A percentile compares a stretch with the other conserved stretches of the same genome.
Evolutionary conservation across 371 early-diverging fungal species (phyloP).

Genomic region (Rhizopus microsporus): DNA sequence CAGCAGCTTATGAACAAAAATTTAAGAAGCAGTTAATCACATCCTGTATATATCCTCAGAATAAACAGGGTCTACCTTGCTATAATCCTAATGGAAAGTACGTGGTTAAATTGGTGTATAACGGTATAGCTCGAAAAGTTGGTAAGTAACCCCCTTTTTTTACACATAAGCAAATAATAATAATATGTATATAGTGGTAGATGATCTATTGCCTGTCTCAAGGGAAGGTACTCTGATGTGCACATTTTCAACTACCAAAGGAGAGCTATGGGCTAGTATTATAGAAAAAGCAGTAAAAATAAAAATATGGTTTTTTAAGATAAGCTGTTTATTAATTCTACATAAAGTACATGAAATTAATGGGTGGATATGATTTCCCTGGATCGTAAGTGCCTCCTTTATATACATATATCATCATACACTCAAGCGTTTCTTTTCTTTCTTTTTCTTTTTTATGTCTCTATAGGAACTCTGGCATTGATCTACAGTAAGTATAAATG

Average conservation of each 20-base stretch:
- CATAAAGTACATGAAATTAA: constrained; percentile 81
- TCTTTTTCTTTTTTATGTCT: constrained; percentile 1
- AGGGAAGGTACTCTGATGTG: constrained; percentile 77
- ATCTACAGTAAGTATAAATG: constrained; percentile 65
- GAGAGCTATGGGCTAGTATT: constrained; percentile 86
- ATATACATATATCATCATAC: too few species aligned
- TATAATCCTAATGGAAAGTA: constrained; percentile 91
- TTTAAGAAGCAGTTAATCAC: constrained; percentile 82
- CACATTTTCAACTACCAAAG: constrained; percentile 76
- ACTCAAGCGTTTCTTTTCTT: not conserved
- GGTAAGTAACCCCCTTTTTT: constrained; percentile 13
- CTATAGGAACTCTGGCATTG: constrained; percentile 82
- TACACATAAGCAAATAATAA: constrained; percentile 1
- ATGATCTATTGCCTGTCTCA: constrained; percentile 85
- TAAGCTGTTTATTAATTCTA: not conserved
- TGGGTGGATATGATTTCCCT: constrained; percentile 94
- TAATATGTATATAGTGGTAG: constrained; percentile 63
- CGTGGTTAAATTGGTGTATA: constrained; percentile 78
- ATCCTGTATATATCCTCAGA: constrained; percentile 85
- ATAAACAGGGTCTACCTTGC: constrained; percentile 68
- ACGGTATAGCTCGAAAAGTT: constrained; percentile 85
- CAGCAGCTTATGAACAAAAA: constrained; percentile 80
- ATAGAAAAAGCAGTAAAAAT: constrained; percentile 80
- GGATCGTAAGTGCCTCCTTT: constrained; percentile 69
- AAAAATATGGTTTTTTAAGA: not conserved